Conservation (phyloP, 768 basidiomycete species). For the Lanmaoa rubissima region DNA sequence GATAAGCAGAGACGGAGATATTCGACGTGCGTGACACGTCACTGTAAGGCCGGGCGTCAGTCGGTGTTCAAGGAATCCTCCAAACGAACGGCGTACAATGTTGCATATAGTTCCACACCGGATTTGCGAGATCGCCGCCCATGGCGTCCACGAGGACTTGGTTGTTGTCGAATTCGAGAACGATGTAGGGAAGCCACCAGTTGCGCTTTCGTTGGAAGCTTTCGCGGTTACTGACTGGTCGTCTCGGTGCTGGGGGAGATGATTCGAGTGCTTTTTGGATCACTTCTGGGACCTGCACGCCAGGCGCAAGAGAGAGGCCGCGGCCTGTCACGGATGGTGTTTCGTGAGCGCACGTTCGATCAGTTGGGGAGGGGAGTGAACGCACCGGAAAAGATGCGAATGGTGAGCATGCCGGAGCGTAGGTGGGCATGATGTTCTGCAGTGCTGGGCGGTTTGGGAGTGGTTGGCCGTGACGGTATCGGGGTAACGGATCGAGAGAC, state of each 20-base stretch:
- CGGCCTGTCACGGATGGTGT: conserved; percentile 48
- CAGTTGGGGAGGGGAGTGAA: conserved; percentile 16
- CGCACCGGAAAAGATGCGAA: conserved; percentile 91
- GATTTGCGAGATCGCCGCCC: conserved; percentile 86
- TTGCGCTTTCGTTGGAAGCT: conserved; percentile 90
- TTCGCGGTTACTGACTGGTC: conserved; percentile 75
- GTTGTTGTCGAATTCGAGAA: conserved; percentile 97
- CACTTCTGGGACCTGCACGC: conserved; percentile 75
- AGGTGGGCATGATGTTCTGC: conserved; percentile 54
- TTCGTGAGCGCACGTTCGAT: conserved; percentile 1
- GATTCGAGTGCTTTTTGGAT: conserved; percentile 80
- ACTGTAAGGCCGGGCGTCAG: conserved; percentile 41
- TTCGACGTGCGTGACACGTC: conserved; percentile 95
- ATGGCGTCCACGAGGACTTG: conserved; percentile 95
- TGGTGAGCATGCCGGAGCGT: conserved; percentile 89
- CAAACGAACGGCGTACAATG: conserved; percentile 66
- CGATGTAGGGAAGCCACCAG: conserved; percentile 96
- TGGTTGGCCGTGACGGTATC: conserved; percentile 77
- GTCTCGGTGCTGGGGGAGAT: conserved; percentile 50
- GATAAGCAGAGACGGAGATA: conserved; percentile 87
- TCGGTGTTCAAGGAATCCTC: neutral
- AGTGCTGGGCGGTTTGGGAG: conserved; percentile 58
- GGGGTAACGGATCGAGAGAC: conserved; percentile 79
- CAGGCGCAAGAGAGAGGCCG: conserved; percentile 77
- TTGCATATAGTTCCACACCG: conserved; percentile 95